Percentiles rank a stretch among this genome's conserved stretches.
Evolutionary conservation across 2,329 filamentous ascomycete genomes (phyloP).

Genomic region (Colletotrichum sp.): DNA sequence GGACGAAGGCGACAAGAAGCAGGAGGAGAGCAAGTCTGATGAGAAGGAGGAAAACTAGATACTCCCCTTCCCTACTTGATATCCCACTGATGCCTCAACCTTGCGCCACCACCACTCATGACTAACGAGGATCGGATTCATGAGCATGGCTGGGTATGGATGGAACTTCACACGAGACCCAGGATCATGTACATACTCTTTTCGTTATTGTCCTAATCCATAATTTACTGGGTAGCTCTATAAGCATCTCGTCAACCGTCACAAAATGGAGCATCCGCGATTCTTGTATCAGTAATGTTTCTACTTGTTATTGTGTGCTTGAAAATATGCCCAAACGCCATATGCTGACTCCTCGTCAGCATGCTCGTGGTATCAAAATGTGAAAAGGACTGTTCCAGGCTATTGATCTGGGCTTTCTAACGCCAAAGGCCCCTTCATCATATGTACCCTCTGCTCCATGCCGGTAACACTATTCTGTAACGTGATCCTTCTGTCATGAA

Average conservation of each 20-base stretch:
- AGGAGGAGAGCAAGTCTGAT: constrained; percentile 7
- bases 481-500: neutral
- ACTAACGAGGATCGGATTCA: neutral
- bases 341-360: neutral
- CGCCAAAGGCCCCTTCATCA: neutral
- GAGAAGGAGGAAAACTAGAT: neutral
- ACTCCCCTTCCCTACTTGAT: neutral
- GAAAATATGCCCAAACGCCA: neutral
- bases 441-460: neutral
- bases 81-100: neutral
- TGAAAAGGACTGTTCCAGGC: neutral
- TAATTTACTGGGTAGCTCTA: neutral
- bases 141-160: neutral
- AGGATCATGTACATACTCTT: neutral
- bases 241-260: neutral
- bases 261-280: neutral
- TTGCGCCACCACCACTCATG: neutral
- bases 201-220: neutral
- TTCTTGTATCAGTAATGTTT: neutral
- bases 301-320: neutral
- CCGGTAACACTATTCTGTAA: neutral
- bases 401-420: neutral
- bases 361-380: neutral
- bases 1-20: constrained; percentile 29
- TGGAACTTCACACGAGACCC: neutral